Evolutionary conservation across 225 moss, liverwort and hornwort genomes (phyloP).

Genomic region (Anthoceros angustus): DNA sequence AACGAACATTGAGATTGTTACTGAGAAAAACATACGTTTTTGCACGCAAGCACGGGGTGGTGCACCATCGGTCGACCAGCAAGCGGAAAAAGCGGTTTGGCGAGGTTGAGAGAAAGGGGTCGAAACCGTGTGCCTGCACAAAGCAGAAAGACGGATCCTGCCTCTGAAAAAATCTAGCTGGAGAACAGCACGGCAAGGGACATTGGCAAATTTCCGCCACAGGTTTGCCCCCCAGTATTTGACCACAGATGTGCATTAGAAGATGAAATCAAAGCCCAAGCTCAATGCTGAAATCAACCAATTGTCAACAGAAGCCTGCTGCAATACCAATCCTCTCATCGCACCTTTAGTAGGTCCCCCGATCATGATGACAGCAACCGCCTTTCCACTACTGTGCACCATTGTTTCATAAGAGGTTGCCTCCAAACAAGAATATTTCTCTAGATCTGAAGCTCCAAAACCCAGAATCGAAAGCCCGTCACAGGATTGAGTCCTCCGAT

Average conservation of each 20-base stretch:
- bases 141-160: not conserved
- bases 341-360: slow-evolving; percentile 98
- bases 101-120: slow-evolving; percentile 88
- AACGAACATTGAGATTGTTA: not conserved
- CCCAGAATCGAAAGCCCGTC: no score
- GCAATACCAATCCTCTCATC: not conserved
- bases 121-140: slow-evolving; percentile 82
- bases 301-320: not conserved
- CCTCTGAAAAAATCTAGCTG: no score
- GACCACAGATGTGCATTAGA: no score
- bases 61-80: slow-evolving; percentile 98
- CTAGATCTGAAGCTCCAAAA: no score
- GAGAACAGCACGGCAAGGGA: no score
- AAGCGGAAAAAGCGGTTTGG: slow-evolving; percentile 89
- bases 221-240: no score
- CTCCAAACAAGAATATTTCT: no score
- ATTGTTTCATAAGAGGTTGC: slow-evolving; percentile 7
- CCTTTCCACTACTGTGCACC: slow-evolving; percentile 26
- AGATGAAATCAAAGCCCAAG: no score
- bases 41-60: slow-evolving; percentile 95
- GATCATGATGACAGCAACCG: slow-evolving; percentile 88
- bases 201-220: no score
- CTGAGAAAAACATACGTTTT: slow-evolving; percentile 34
- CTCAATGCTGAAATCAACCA: no score
- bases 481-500: no score